Evolutionary conservation across 495 filamentous ascomycete genomes (phyloP).

Genomic region (Daldinia grandis): DNA sequence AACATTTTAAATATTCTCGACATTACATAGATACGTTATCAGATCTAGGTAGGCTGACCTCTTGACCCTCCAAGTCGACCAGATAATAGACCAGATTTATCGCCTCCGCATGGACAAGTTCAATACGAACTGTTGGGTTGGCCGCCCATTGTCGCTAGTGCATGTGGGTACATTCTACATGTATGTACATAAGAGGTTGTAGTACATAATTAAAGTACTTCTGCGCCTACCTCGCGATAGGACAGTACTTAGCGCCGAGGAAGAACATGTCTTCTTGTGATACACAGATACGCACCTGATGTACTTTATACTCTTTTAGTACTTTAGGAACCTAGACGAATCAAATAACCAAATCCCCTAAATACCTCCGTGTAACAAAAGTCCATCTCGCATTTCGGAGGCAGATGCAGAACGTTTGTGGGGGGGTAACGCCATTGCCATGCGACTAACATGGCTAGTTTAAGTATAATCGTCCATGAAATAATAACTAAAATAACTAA

Average conservation of each 20-base stretch:
- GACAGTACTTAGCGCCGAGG: slow-evolving; percentile 9
- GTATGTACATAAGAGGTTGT: too few relatives aligned
- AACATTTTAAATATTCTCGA: not conserved
- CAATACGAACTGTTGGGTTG: slow-evolving; percentile 12
- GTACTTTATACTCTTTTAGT: slow-evolving; percentile 1
- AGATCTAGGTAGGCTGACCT: slow-evolving; percentile 15
- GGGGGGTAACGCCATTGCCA: slow-evolving; percentile 31
- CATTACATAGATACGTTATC: slow-evolving; percentile 9
- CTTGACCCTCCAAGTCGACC: slow-evolving; percentile 10
- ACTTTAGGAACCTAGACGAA: slow-evolving; percentile 21
- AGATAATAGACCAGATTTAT: slow-evolving; percentile 8
- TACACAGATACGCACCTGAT: not conserved
- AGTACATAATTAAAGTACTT: slow-evolving; percentile 2
- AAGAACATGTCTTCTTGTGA: not conserved
- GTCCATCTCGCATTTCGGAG: slow-evolving; percentile 21
- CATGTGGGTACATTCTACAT: not conserved
- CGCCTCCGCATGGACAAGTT: slow-evolving; percentile 23
- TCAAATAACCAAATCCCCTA: slow-evolving; percentile 2
- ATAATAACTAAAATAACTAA: not conserved
- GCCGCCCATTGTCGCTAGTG: slow-evolving; percentile 10
- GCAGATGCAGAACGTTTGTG: slow-evolving; percentile 5
- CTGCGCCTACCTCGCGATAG: slow-evolving; percentile 7
- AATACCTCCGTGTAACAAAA: slow-evolving; percentile 1
- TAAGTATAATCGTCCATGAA: not conserved
- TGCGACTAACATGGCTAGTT: slow-evolving; percentile 28